Evolutionary conservation across 2,329 filamentous ascomycete genomes (phyloP), one percentile per base, ranked within the genome.

Genomic region (Curvularia hawaiiensis): DNA sequence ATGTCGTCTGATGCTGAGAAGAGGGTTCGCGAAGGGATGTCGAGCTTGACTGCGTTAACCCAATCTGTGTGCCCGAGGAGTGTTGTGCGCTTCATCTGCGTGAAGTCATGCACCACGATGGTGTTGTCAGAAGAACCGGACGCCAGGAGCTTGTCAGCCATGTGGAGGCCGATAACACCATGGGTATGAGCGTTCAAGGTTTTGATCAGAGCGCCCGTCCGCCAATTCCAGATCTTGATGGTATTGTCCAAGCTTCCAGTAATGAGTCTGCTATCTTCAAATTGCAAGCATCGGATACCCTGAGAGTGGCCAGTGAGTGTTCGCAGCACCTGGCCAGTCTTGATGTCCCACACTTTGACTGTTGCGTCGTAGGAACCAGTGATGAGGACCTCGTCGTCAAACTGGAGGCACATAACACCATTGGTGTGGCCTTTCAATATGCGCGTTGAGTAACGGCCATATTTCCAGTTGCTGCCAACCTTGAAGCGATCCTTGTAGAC

Each of bases 401-500:
- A 88, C 68, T 90, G 87, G 40, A 90, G 76, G 65, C 86, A 88
- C 85, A 89, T 95, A 58, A 95, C 88, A 39, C 94, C 94, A 72
- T 97, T 97, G 11, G 86, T 88, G 76, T 98, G 89, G 1, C 93
- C 94, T 66, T 88, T 89, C 76, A 99, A 92, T 12, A 90, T 86
- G 72, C 89, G 92, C 65, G 91, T 89, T 7, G 88, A 88, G 78
- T 90, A 98, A 38, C 94, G 88, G 4, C 95, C 94, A 63, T 96
- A 92, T 75, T 97, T 96, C 95, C 95, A 99, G 75, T 98, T 98
- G 59, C 89, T 95, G 50, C 95, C 94, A 47, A 99, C 92, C 75
- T 94, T 95, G 82, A 94, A 98, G 16, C 91, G 87, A 75, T 97
- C 94, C 62, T 92, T 90, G 80, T 99, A 99, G 1, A 99, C 91